Evolutionary conservation across 2,329 filamentous ascomycete genomes (phyloP), one percentile per base, ranked within the genome.

Genomic region (Monilinia fructicola): DNA sequence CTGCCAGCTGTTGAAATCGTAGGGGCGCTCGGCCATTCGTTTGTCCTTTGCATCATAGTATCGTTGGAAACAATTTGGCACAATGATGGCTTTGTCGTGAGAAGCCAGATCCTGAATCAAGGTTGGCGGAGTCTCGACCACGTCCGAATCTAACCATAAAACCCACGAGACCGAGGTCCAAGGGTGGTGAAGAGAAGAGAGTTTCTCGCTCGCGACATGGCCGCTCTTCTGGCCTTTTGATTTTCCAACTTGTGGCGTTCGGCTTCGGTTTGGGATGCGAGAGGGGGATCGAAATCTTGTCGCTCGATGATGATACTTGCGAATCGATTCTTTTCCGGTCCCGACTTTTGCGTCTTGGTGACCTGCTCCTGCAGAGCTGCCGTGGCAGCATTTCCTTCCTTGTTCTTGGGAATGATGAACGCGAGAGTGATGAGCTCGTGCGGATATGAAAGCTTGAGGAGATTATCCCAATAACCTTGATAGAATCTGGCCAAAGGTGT

Each of bases 1-100:
- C 74, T 94, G 88, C 95, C 95, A 99, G 77, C 91, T 96, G 81
- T 99, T 99, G 83, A 89, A 98, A 80, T 99, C 95, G 78, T 99
- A 99, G 0, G 93, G 88, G 5, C 95, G 87, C 75, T 94, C 87
- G 54, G 88, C 87, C 81, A 86, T 85, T 70, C 87, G 83, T 74
- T 90, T 89, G 62, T 85, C 88, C 18, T 90, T 84, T 0, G 81
- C 73, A 70, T 97, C 89, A 56, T 85, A 85, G 79, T 87, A 98
- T 70, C 90, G 84, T 80, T 99, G 95, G 83, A 90, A 97, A 82
- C 94, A 98, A 77, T 99, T 99, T 62, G 95, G 92, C 0, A 93
- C 93, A 65, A 98, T 90, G 69, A 99, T 86, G n/a, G 92, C 85
- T 79, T 95, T 92, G 79, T 98, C 87, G 78, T 96, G 92, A 11